Evolutionary conservation across 2,329 filamentous ascomycete genomes (phyloP).

Genomic region (Penicillium italicum): DNA sequence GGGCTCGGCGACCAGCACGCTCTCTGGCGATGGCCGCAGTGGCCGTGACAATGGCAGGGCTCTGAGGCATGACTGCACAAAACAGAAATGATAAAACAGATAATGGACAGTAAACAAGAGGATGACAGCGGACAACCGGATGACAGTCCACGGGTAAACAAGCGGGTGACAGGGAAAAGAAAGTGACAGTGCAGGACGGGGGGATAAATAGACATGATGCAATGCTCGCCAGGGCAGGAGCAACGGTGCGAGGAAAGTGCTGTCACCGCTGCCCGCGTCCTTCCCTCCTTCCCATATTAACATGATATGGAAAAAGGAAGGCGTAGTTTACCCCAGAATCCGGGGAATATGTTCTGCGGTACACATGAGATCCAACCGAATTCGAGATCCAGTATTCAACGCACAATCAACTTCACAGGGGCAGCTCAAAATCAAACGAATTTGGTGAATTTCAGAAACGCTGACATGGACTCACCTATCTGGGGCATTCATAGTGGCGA

Average conservation of each 20-base stretch:
- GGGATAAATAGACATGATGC: not conserved
- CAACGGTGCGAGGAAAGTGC: not conserved
- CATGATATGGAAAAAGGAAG: not conserved
- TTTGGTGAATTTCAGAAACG: not conserved
- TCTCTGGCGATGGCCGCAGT: slow-evolving; percentile 16
- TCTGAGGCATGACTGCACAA: not conserved
- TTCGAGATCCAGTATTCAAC: not conserved
- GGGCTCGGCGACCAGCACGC: slow-evolving; percentile 13
- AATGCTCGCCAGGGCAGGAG: not conserved
- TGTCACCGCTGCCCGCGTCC: not conserved
- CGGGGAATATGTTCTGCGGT: not conserved
- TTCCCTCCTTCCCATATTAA: not conserved
- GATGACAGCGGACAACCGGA: not conserved
- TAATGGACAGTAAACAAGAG: not conserved
- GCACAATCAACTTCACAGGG: not conserved
- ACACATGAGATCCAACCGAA: not conserved
- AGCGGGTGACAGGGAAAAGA: not conserved
- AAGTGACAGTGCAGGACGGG: not conserved
- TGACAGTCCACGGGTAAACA: not conserved
- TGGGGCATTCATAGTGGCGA: slow-evolving; percentile 48
- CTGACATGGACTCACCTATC: slow-evolving; percentile 38
- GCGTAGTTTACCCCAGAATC: not conserved
- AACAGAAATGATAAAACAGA: not conserved
- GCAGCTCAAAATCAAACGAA: not conserved
- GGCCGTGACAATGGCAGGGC: slow-evolving; percentile 1